Conservation (phyloP, 2,329 filamentous ascomycete species). For the Uncinocarpus reesii region DNA sequence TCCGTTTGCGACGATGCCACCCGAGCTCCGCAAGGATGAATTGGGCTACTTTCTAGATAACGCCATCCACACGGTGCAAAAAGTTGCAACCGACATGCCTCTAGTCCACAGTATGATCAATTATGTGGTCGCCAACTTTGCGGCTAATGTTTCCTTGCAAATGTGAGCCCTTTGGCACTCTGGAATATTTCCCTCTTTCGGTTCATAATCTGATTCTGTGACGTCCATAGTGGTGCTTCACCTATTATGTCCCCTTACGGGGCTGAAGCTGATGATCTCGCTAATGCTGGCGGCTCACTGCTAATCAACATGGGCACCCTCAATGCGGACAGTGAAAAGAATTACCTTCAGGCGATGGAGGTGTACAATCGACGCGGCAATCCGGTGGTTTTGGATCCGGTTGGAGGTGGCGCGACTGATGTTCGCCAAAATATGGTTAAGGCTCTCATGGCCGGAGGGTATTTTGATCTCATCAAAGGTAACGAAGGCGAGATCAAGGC, state of each 20-base stretch:
- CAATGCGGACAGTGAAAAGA: constrained; percentile 60
- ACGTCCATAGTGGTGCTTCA: constrained; percentile 54
- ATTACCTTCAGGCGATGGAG: constrained; percentile 61
- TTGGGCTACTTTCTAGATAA: constrained; percentile 25
- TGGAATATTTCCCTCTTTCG: too few relatives aligned
- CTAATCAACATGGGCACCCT: constrained; percentile 95
- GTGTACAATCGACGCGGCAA: constrained; percentile 71
- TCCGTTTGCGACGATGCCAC: constrained; percentile 26
- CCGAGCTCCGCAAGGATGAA: constrained; percentile 23
- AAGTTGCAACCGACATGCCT: constrained; percentile 54
- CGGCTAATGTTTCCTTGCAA: constrained; percentile 77
- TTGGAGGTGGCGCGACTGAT: constrained; percentile 74
- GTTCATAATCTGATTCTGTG: constrained; percentile 15
- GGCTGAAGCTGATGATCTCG: constrained; percentile 71
- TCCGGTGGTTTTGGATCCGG: constrained; percentile 77
- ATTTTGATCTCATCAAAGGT: constrained; percentile 83
- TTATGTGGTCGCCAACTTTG: constrained; percentile 87
- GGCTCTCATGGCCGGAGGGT: constrained; percentile 59
- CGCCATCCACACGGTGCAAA: constrained; percentile 44
- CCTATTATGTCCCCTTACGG: constrained; percentile 92
- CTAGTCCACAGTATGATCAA: constrained; percentile 97
- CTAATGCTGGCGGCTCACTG: constrained; percentile 62
- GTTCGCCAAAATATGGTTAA: constrained; percentile 62
- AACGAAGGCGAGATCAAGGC: constrained; percentile 82
- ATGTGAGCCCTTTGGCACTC: constrained; percentile 38